A percentile compares a stretch with the other conserved stretches of the same genome.
phyloP scores from a whole-genome alignment of 768 basidiomycete species.

The Hypholoma fasciculare region DNA sequence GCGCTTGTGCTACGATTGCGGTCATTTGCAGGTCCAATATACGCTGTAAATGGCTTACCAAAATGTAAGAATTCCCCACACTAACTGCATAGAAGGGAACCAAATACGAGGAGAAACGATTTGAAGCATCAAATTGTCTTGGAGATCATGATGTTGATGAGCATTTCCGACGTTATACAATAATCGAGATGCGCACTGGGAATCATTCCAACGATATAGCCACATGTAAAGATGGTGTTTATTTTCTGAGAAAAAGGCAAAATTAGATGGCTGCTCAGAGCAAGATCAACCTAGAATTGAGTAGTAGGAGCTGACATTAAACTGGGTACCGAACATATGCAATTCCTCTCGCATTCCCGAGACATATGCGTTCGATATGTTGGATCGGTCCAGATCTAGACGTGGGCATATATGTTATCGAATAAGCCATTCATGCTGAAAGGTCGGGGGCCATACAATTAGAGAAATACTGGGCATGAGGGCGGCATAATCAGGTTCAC shows the following conservation, averaged over 20 bases:
- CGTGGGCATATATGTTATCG: slow-evolving; percentile 2
- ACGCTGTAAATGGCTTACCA: slow-evolving; percentile 35
- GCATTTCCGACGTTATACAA: not conserved
- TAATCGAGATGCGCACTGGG: slow-evolving; percentile 42
- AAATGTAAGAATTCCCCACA: slow-evolving; percentile 68
- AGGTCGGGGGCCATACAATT: slow-evolving; percentile 44
- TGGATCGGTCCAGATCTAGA: slow-evolving; percentile 66
- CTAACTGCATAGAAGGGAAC: slow-evolving; percentile 64
- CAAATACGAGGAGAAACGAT: slow-evolving; percentile 62
- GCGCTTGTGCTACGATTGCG: slow-evolving; percentile 46
- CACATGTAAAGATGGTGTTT: slow-evolving; percentile 72
- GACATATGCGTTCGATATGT: slow-evolving; percentile 75
- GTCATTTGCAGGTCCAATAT: not conserved
- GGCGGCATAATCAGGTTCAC: slow-evolving; percentile 9
- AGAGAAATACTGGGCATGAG: slow-evolving; percentile 53
- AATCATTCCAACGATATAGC: slow-evolving; percentile 76
- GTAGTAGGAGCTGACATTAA: slow-evolving; percentile 44
- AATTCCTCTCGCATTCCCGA: slow-evolving; percentile 79
- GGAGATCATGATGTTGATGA: not conserved
- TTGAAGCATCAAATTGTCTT: slow-evolving; percentile 67
- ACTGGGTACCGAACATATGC: slow-evolving; percentile 61
- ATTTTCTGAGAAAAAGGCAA: slow-evolving; percentile 47
- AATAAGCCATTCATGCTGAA: not conserved
- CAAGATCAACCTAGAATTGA: not conserved
- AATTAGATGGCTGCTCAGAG: not conserved